Percentiles rank a stretch among this genome's conserved stretches.
These are phyloP conservation scores for Apiospora arundinis DNA, from an alignment of 2,329 filamentous ascomycete species.

Conservation along the genomic window DNA sequence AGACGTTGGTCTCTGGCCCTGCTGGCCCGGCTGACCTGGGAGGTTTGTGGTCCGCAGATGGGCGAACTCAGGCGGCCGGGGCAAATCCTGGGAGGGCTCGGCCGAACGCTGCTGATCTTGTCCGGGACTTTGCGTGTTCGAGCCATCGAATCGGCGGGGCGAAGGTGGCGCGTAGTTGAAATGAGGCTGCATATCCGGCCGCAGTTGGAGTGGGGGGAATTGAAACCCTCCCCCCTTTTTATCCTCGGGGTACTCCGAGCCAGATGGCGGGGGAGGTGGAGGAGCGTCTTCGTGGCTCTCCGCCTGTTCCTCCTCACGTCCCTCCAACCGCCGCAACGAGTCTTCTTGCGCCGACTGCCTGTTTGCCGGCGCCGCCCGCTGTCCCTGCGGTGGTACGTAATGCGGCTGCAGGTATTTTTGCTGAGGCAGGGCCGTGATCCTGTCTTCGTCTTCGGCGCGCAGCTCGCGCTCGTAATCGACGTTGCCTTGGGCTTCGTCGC, in stretches of 20 bases:
- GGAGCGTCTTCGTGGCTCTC: constrained; percentile 38
- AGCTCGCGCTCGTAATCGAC: constrained; percentile 80
- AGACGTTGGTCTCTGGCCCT: constrained; percentile 53
- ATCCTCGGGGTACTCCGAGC: constrained; percentile 40
- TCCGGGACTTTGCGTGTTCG: constrained; percentile 36
- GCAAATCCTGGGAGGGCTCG: constrained; percentile 27
- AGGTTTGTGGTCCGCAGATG: constrained; percentile 59
- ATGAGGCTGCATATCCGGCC: constrained; percentile 56
- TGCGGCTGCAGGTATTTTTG: constrained; percentile 68
- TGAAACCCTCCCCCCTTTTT: constrained; percentile 59
- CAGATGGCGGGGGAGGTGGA: constrained; percentile 26
- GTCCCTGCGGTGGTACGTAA: constrained; percentile 41
- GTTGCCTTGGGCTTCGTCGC: constrained; percentile 81
- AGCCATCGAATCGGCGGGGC: constrained; percentile 42
- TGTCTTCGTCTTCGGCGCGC: constrained; percentile 82
- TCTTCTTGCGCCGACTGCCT: constrained; percentile 50
- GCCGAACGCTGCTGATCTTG: constrained; percentile 27
- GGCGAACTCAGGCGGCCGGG: constrained; percentile 58
- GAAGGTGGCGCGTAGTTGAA: constrained; percentile 65
- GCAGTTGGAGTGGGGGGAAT: constrained; percentile 60
- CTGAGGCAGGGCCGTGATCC: constrained; percentile 80
- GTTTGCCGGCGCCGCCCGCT: constrained; percentile 40
- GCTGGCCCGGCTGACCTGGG: constrained; percentile 32
- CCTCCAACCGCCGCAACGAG: constrained; percentile 56
- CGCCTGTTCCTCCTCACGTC: constrained; percentile 51